Conservation (phyloP, 2,329 filamentous ascomycete genomes). For the Microsporum canis region DNA sequence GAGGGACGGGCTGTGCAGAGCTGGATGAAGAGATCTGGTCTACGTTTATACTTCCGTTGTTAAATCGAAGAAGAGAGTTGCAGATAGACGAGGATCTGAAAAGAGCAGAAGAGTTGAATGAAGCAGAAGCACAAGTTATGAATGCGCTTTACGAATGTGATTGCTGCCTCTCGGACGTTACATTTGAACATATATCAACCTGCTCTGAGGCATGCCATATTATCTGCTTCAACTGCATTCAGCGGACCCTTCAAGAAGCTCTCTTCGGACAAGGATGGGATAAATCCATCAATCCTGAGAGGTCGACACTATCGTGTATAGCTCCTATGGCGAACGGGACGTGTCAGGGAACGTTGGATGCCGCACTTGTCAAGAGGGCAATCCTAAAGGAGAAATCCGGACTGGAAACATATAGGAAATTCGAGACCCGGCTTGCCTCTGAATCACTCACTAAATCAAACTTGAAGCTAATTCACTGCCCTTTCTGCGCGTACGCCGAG, state of each 20-base stretch:
- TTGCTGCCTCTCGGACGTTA: conserved; percentile 37
- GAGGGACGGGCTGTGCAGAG: conserved; percentile 34
- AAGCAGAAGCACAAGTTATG: conserved; percentile 31
- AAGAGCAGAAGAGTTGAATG: conserved; percentile 34
- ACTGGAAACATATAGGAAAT: conserved; percentile 57
- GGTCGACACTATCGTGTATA: conserved; percentile 70
- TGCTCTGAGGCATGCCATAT: conserved; percentile 35
- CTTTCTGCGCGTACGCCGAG: conserved; percentile 87
- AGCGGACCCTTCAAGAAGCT: conserved; percentile 70
- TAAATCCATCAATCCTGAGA: conserved; percentile 60
- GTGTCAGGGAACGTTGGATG: conserved; percentile 62
- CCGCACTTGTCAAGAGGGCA: conserved; percentile 58
- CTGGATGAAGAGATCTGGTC: conserved; percentile 34
- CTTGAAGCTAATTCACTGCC: conserved; percentile 68
- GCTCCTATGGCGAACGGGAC: conserved; percentile 56
- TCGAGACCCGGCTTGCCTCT: conserved; percentile 68
- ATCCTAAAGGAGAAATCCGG: conserved; percentile 60
- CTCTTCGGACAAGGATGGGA: conserved; percentile 89
- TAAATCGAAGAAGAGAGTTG: conserved; percentile 25
- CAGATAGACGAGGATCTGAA: conserved; percentile 29
- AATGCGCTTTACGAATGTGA: conserved; percentile 39
- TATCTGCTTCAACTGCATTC: conserved; percentile 61
- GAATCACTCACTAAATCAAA: conserved; percentile 63
- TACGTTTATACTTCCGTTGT: conserved; percentile 28
- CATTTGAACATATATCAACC: conserved; percentile 38